Percentiles rank a stretch among this genome's conserved stretches.
phyloP scores from a whole-genome alignment of 768 basidiomycete genomes.

The Termitomyces sp. region DNA sequence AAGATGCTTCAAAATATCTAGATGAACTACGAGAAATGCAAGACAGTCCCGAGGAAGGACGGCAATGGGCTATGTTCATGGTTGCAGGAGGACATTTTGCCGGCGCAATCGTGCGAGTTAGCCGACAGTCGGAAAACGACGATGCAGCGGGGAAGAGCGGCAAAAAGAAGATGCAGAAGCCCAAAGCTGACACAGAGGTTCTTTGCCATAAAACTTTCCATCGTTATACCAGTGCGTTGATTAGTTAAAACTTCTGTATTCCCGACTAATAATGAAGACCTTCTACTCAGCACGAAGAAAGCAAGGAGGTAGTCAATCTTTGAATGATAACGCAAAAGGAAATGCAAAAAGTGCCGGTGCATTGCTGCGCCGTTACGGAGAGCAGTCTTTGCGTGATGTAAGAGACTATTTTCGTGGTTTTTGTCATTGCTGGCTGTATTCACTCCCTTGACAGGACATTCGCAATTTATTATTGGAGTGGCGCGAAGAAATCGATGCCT shows the following conservation, averaged over 20 bases:
- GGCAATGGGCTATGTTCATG: conserved; percentile 95
- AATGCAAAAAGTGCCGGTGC: conserved; percentile 94
- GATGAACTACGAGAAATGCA: conserved; percentile 66
- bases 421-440: neutral
- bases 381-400: conserved; percentile 87
- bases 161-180: conserved; percentile 55
- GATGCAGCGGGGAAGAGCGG: conserved; percentile 33
- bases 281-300: conserved; percentile 76
- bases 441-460: conserved; percentile 65
- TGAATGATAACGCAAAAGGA: conserved; percentile 91
- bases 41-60: conserved; percentile 39
- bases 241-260: neutral
- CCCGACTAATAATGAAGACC: conserved; percentile 5
- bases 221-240: conserved; percentile 87
- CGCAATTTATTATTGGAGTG: conserved; percentile 78
- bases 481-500: conserved; percentile 80
- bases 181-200: conserved; percentile 77
- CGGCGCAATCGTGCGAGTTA: conserved; percentile 78
- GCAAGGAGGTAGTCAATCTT: conserved; percentile 91
- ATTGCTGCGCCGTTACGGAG: conserved; percentile 88
- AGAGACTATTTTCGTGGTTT: conserved; percentile 18
- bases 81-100: conserved; percentile 98
- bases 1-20: conserved; percentile 44
- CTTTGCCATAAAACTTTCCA: conserved; percentile 94
- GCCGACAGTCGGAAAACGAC: conserved; percentile 43